phyloP scores from a whole-genome alignment of 2,329 filamentous ascomycete species.

The Ophiostoma tasmaniense region DNA sequence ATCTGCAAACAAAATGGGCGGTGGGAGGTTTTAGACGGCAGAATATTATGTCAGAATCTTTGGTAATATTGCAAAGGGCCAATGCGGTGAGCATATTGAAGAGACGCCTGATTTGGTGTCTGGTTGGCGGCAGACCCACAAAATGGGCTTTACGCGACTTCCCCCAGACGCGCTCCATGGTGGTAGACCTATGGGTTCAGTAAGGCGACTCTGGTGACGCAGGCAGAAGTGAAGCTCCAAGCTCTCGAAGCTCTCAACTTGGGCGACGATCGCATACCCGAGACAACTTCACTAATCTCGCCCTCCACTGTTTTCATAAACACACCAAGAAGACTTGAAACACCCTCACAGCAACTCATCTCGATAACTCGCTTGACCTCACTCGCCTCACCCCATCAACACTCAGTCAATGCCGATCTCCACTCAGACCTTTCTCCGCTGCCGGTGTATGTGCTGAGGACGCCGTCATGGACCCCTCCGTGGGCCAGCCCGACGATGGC shows the following conservation, averaged over 20 bases:
- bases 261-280: not conserved
- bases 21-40: too few relatives aligned
- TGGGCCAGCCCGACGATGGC: conserved; percentile 15
- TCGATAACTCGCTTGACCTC: not conserved
- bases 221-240: not conserved
- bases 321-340: not conserved
- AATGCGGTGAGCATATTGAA: not conserved
- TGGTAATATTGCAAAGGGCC: conserved; percentile 1
- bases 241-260: not conserved
- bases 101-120: not conserved
- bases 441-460: not conserved
- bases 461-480: conserved; percentile 12
- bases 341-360: not conserved
- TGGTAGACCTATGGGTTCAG: not conserved
- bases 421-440: not conserved
- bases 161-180: not conserved
- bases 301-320: not conserved
- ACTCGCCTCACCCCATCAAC: not conserved
- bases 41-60: not conserved
- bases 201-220: not conserved
- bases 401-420: conserved; percentile 7
- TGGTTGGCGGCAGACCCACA: not conserved
- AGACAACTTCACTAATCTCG: not conserved
- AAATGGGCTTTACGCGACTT: not conserved
- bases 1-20: not conserved